Evolutionary conservation across 2,329 filamentous ascomycete genomes (phyloP).

Genomic region (Aspergillus latus): DNA sequence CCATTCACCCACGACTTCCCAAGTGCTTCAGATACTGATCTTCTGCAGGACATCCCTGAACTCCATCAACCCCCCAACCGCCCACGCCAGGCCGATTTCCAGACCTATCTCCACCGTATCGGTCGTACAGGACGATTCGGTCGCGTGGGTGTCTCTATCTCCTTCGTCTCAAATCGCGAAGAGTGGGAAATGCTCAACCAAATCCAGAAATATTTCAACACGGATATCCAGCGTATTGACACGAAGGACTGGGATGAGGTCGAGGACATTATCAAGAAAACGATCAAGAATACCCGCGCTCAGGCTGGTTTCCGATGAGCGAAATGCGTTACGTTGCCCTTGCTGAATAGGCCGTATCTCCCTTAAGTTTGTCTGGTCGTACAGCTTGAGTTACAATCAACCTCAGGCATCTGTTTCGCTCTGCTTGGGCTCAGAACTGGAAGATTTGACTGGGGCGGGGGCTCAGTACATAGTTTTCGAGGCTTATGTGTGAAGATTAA

Average conservation of each 20-base stretch:
- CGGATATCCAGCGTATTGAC: constrained; percentile 76
- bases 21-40: neutral
- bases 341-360: neutral
- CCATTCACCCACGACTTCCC: neutral
- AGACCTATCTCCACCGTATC: constrained; percentile 97
- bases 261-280: constrained; percentile 75
- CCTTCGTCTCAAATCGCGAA: constrained; percentile 82
- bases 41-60: constrained; percentile 65
- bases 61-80: constrained; percentile 53
- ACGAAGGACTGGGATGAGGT: constrained; percentile 89
- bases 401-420: neutral
- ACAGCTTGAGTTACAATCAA: neutral
- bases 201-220: constrained; percentile 79
- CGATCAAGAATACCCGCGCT: constrained; percentile 63
- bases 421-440: neutral
- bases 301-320: constrained; percentile 36
- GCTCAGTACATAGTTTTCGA: constrained; percentile 13
- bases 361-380: neutral
- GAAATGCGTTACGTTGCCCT: neutral
- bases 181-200: constrained; percentile 75
- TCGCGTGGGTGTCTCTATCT: constrained; percentile 92
- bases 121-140: constrained; percentile 96
- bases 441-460: neutral
- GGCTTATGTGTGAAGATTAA: constrained; percentile 32
- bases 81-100: constrained; percentile 74